phyloP scores from a whole-genome alignment of 2,329 filamentous ascomycete species.

The Alternaria brassicae region DNA sequence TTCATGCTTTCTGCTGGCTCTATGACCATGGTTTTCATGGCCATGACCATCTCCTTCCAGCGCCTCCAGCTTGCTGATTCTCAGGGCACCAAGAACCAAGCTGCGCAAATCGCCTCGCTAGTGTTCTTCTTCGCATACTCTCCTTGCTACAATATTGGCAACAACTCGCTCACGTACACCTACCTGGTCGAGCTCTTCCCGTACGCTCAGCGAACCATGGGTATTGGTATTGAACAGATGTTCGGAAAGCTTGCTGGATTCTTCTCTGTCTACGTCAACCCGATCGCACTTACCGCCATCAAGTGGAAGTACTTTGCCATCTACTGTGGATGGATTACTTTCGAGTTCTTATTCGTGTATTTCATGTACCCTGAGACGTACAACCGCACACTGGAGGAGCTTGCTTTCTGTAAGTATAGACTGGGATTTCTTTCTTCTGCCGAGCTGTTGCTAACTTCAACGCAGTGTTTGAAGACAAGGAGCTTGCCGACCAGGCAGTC shows the following conservation, averaged over 20 bases:
- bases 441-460: slow-evolving; percentile 11
- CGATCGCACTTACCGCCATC: slow-evolving; percentile 64
- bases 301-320: slow-evolving; percentile 63
- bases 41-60: slow-evolving; percentile 62
- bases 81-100: slow-evolving; percentile 36
- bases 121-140: slow-evolving; percentile 69
- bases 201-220: slow-evolving; percentile 64
- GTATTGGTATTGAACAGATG: slow-evolving; percentile 65
- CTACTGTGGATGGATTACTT: slow-evolving; percentile 63
- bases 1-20: slow-evolving; percentile 59
- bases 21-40: slow-evolving; percentile 62
- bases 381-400: slow-evolving; percentile 64
- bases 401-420: slow-evolving; percentile 54
- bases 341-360: slow-evolving; percentile 63
- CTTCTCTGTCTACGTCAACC: slow-evolving; percentile 61
- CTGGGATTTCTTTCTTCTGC: too few species aligned
- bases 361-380: slow-evolving; percentile 69
- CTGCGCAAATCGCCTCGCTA: slow-evolving; percentile 53
- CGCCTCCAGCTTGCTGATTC: slow-evolving; percentile 34
- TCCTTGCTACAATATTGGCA: slow-evolving; percentile 68
- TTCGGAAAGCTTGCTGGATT: slow-evolving; percentile 60
- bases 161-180: slow-evolving; percentile 70
- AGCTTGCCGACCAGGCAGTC: slow-evolving; percentile 41
- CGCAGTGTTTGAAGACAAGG: slow-evolving; percentile 48
- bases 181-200: slow-evolving; percentile 68